Base-by-base conservation (phyloP, 352 stramenopile species). In the Pythium myriotylum region DNA sequence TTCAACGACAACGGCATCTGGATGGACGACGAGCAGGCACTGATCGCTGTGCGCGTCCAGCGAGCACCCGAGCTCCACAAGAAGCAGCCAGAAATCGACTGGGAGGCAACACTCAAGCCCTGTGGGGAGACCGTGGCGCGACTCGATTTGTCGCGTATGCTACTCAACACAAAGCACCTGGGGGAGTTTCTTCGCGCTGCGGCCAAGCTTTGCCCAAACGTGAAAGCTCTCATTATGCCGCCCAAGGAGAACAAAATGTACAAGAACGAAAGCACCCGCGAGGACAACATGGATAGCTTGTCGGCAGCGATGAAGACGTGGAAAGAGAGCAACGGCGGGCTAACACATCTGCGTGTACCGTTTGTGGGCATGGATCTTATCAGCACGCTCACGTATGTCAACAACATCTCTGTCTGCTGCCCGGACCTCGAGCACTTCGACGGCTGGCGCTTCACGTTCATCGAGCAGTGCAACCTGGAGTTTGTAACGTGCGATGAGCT, bases 341-440 rank as follows among this genome's bases (percentile, higher is more conserved):
- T 64, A n/a, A 64, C 58, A 29, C 58, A 65, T 20, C 23, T 59
- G 49, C 50, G 53, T 9, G 57, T 64, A 12, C 57, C 57, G 24
- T 64, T 52, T 27, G 10, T 64, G 13, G 57, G 57, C 8, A 22
- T 57, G 24, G 42, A 64, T 16, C 57, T 57, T 17, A 13, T 64
- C 1, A 41, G 37, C 37, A 57, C 50, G n/a, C 23, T 64, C 2
- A 8, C 33, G 33, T 54, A 66, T 17, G 22, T 75, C 1, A 37
- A 24, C 8, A 42, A 51, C 4, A 17, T 75, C 13, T 19, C 54
- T 0, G 22, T 48, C 12, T 67, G 37, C 16, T 75, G 68, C n/a
- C 58, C 58, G 3, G 27, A 55, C 4, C 49, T 75, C 3, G 54
- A 70, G 42, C 65, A 62, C 47, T 19, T 72, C 14, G 68, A 75